phyloP scores from a whole-genome alignment of 2,329 filamentous ascomycete genomes.

The Aureobasidium sp. region DNA sequence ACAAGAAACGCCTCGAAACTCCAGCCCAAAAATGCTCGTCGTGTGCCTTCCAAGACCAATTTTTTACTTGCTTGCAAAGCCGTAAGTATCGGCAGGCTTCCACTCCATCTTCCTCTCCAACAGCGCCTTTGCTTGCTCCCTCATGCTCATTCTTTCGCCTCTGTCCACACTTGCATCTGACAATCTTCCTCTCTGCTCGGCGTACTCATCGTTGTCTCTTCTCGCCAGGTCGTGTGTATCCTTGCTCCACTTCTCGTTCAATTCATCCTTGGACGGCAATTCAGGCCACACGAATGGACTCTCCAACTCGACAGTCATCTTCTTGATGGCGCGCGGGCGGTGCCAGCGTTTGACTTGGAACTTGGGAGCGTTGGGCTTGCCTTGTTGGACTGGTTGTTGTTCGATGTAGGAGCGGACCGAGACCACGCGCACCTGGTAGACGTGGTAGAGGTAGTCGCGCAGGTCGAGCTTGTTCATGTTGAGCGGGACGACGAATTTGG shows the following conservation, averaged over 20 bases:
- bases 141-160: constrained; percentile 38
- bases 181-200: constrained; percentile 30
- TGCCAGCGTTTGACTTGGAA: constrained; percentile 46
- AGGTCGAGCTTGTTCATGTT: constrained; percentile 94
- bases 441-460: constrained; percentile 85
- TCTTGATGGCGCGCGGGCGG: constrained; percentile 70
- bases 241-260: constrained; percentile 41
- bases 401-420: constrained; percentile 75
- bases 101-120: constrained; percentile 56
- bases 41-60: no score
- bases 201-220: constrained; percentile 35
- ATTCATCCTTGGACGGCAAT: constrained; percentile 52
- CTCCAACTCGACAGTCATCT: constrained; percentile 88
- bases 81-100: constrained; percentile 31
- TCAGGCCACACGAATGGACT: constrained; percentile 85
- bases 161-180: constrained; percentile 34
- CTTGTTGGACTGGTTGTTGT: constrained; percentile 56
- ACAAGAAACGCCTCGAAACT: constrained; percentile 10
- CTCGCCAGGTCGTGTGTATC: constrained; percentile 24
- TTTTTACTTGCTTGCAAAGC: neutral
- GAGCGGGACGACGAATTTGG: constrained; percentile 84
- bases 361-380: constrained; percentile 35
- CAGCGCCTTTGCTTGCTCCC: constrained; percentile 56
- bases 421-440: constrained; percentile 68
- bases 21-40: constrained; percentile 2